These are phyloP conservation scores for Pisolithus sp. DNA, from an alignment of 768 basidiomycete species.

Conservation along the genomic window DNA sequence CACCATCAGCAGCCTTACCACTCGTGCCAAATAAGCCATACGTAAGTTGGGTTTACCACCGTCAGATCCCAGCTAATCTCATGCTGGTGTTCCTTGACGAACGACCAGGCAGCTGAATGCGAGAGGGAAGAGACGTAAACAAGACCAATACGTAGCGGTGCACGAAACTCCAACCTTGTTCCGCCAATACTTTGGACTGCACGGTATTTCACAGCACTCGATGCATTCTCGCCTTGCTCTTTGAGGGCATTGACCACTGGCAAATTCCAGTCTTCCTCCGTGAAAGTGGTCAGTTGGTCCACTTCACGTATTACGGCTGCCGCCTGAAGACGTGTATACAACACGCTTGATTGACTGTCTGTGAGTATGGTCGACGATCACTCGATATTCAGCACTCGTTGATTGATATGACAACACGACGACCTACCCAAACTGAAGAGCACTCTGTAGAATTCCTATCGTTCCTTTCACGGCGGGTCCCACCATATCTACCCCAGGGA, in stretches of 20 bases:
- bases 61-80: slow-evolving; percentile 35
- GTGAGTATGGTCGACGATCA: not conserved
- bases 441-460: slow-evolving; percentile 50
- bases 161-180: slow-evolving; percentile 36
- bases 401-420: not conserved
- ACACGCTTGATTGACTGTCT: slow-evolving; percentile 41
- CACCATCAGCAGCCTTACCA: not conserved
- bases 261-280: slow-evolving; percentile 59
- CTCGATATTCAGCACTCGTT: no score
- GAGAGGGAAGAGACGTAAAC: not conserved
- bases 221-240: slow-evolving; percentile 22
- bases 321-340: slow-evolving; percentile 58
- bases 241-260: slow-evolving; percentile 30
- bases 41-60: slow-evolving; percentile 34
- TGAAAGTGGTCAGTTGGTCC: slow-evolving; percentile 26
- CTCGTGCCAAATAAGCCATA: slow-evolving; percentile 9
- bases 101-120: slow-evolving; percentile 42
- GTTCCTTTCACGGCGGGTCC: slow-evolving; percentile 70
- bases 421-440: slow-evolving; percentile 45
- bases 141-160: not conserved
- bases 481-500: slow-evolving; percentile 43
- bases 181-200: slow-evolving; percentile 63
- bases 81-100: slow-evolving; percentile 27
- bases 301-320: slow-evolving; percentile 37
- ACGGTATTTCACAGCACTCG: slow-evolving; percentile 37